A percentile compares a stretch with the other conserved stretches of the same genome.
These are phyloP conservation scores for Zygnema circumcarinatum DNA, from an alignment of 139 green algal species.

Conservation along the genomic window DNA sequence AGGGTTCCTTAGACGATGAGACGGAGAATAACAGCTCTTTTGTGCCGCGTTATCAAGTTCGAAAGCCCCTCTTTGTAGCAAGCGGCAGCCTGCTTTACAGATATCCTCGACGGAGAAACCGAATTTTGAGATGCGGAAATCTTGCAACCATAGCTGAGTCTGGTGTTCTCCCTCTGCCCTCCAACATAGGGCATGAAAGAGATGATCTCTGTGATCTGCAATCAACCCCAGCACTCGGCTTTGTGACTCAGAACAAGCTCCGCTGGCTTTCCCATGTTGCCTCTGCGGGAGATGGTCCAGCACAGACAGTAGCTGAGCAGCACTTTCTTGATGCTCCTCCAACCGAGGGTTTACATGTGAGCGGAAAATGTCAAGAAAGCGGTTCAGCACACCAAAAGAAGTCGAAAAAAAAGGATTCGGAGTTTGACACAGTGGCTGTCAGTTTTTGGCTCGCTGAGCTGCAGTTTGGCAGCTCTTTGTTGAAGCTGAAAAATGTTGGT, in stretches of 20 bases:
- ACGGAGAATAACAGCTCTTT: too few relatives aligned
- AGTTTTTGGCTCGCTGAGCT: background rate
- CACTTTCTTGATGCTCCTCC: too few relatives aligned
- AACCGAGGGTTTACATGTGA: too few relatives aligned
- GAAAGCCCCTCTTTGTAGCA: background rate
- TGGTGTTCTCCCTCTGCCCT: background rate
- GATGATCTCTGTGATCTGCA: background rate
- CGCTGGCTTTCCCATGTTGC: background rate
- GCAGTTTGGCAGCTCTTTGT: background rate
- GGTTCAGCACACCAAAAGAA: too few relatives aligned
- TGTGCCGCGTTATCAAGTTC: too few relatives aligned
- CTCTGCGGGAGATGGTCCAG: background rate
- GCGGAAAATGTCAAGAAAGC: too few relatives aligned
- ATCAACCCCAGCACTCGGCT: background rate
- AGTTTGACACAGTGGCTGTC: background rate
- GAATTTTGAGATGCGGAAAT: background rate
- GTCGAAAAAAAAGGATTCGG: too few relatives aligned
- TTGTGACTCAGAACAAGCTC: background rate
- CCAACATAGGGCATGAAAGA: background rate
- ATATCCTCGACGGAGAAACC: background rate
- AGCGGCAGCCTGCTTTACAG: background rate
- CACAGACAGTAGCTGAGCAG: too few relatives aligned
- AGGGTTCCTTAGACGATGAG: background rate
- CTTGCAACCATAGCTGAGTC: background rate
- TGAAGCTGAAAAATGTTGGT: background rate